These are phyloP conservation scores for Tubosaeta sp. DNA, from an alignment of 768 basidiomycete species.

Conservation along the genomic window DNA sequence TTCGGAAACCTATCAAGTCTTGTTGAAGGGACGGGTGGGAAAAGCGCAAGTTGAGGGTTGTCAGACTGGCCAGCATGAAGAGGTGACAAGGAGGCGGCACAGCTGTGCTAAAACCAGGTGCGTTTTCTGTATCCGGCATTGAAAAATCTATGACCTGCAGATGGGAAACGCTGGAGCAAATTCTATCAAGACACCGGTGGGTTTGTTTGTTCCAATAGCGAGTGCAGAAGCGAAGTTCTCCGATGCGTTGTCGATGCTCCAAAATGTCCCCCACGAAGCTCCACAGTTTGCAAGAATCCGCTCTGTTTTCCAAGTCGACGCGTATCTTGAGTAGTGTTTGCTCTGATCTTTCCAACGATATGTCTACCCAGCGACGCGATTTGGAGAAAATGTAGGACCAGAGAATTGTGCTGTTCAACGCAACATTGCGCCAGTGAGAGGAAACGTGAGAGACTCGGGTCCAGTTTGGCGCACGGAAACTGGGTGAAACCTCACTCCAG, in stretches of 20 bases:
- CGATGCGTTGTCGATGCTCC: neutral
- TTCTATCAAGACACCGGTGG: neutral
- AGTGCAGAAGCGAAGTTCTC: neutral
- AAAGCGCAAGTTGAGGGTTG: conserved; percentile 30
- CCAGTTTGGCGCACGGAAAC: neutral
- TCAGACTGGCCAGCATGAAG: conserved; percentile 21
- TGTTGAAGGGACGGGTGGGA: conserved; percentile 20
- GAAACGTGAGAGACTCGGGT: neutral
- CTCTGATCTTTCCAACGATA: conserved; percentile 41
- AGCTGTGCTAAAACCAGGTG: neutral
- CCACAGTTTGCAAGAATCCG: neutral
- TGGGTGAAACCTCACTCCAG: neutral
- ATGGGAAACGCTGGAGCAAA: neutral
- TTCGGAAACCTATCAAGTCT: conserved; percentile 26
- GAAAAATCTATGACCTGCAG: neutral
- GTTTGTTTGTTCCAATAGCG: neutral
- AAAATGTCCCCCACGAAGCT: neutral
- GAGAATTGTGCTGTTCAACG: neutral
- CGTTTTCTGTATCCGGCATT: neutral
- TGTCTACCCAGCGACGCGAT: conserved; percentile 32
- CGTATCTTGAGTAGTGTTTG: conserved; percentile 25
- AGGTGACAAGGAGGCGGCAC: neutral
- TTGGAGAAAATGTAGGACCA: conserved; percentile 23
- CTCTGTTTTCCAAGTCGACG: neutral
- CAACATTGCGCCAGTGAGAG: neutral